A percentile compares a stretch with the other conserved stretches of the same genome.
These are phyloP conservation scores for Torrubiellomyces zombiae DNA, from an alignment of 2,329 filamentous ascomycete species.

Conservation along the genomic window DNA sequence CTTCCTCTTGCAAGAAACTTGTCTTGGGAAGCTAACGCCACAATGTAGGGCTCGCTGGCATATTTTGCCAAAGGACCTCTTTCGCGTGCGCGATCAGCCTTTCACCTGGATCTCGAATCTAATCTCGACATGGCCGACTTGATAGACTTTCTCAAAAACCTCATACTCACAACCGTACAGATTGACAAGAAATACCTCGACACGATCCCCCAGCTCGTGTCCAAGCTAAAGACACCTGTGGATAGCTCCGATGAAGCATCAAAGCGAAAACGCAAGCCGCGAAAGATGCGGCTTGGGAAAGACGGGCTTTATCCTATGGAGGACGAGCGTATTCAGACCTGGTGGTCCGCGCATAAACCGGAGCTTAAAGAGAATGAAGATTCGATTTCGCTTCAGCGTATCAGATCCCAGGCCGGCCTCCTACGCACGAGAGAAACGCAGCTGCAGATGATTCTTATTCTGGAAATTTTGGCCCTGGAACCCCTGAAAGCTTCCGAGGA, in stretches of 20 bases:
- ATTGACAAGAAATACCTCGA: constrained; percentile 72
- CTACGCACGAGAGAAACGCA: constrained; percentile 63
- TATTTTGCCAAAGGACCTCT: constrained; percentile 75
- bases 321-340: constrained; percentile 44
- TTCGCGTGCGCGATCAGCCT: constrained; percentile 55
- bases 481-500: constrained; percentile 26
- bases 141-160: constrained; percentile 49
- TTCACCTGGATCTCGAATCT: constrained; percentile 44
- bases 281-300: constrained; percentile 50
- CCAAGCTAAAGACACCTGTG: constrained; percentile 35
- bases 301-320: constrained; percentile 53
- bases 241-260: constrained; percentile 35
- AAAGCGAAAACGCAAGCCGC: constrained; percentile 35
- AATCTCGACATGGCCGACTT: constrained; percentile 46
- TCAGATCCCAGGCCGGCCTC: constrained; percentile 46
- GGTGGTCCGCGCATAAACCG: constrained; percentile 49
- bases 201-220: constrained; percentile 45
- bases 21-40: too few relatives aligned
- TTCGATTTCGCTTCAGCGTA: constrained; percentile 29
- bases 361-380: constrained; percentile 31
- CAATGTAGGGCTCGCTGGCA: constrained; percentile 51
- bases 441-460: constrained; percentile 61
- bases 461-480: constrained; percentile 61
- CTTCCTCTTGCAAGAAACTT: constrained; percentile 12
- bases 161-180: constrained; percentile 48